Percentiles rank a stretch among this genome's conserved stretches.
phyloP scores from a whole-genome alignment of 176 grass and related monocot species.

The Chloris gayana region DNA sequence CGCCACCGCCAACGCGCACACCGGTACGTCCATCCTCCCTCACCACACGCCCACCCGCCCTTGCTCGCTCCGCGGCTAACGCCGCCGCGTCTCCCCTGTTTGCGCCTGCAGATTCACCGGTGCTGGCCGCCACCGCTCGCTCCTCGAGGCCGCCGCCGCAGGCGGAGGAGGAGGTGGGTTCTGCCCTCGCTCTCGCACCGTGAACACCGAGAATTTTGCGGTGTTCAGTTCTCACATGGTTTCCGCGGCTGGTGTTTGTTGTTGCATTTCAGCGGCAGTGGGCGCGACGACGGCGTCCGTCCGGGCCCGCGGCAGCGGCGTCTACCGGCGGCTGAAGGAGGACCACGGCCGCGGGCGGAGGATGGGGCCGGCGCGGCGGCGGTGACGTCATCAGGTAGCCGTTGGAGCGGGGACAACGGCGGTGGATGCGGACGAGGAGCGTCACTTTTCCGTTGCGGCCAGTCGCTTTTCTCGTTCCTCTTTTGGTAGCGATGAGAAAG shows the following conservation, averaged over 20 bases:
- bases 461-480: neutral
- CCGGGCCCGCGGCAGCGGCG: slow-evolving; percentile 23
- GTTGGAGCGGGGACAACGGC: slow-evolving; percentile 22
- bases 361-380: slow-evolving; percentile 25
- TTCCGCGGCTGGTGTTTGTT: neutral
- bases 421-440: neutral
- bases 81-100: neutral
- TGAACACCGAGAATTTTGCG: neutral
- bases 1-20: slow-evolving; percentile 38
- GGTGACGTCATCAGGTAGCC: slow-evolving; percentile 37
- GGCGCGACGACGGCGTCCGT: neutral
- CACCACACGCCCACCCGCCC: neutral
- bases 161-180: slow-evolving; percentile 21
- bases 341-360: slow-evolving; percentile 46
- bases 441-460: neutral
- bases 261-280: neutral
- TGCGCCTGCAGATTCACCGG: slow-evolving; percentile 50
- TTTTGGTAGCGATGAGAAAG: neutral
- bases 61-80: neutral
- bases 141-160: slow-evolving; percentile 40
- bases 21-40: slow-evolving; percentile 30
- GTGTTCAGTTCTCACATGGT: neutral
- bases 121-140: slow-evolving; percentile 35
- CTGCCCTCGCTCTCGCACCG: neutral
- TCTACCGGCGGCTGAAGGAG: slow-evolving; percentile 62